phyloP scores from a whole-genome alignment of 331 rosid species.

The Dryas integrifolia region DNA sequence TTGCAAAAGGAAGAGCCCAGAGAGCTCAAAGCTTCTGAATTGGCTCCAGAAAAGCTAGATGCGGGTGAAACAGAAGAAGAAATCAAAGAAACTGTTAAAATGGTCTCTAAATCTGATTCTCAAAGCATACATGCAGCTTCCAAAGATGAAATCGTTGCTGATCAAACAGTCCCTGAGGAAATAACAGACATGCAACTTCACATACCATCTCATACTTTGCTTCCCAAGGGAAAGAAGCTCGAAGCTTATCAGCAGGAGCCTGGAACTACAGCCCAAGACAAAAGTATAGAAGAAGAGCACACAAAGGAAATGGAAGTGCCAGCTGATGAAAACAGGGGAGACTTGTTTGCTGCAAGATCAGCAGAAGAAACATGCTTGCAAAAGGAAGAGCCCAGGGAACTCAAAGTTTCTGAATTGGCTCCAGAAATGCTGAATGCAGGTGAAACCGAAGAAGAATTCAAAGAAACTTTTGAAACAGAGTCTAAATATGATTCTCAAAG shows the following conservation, averaged over 20 bases:
- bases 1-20: slow-evolving; percentile 25
- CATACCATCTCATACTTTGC: slow-evolving; percentile 2
- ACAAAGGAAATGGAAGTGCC: slow-evolving; percentile 12
- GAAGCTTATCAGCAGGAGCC: not conserved
- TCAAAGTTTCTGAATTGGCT: slow-evolving; percentile 11
- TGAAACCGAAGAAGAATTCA: slow-evolving; percentile 11
- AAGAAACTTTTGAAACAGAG: not conserved
- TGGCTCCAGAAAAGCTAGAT: slow-evolving; percentile 10
- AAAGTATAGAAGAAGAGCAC: slow-evolving; percentile 10
- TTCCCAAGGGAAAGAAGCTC: slow-evolving; percentile 13
- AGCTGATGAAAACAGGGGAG: not conserved
- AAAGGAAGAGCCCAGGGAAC: slow-evolving; percentile 23
- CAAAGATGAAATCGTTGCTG: slow-evolving; percentile 15
- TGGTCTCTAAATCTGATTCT: not conserved
- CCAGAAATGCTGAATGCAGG: not conserved
- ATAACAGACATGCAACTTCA: slow-evolving; percentile 1
- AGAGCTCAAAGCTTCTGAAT: slow-evolving; percentile 1
- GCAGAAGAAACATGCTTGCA: slow-evolving; percentile 19
- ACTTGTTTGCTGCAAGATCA: not conserved
- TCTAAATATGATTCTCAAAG: not conserved
- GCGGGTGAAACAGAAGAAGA: slow-evolving; percentile 16
- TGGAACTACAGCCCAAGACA: slow-evolving; percentile 4
- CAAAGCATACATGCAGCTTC: not conserved
- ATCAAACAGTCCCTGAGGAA: not conserved
- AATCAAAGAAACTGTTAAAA: slow-evolving; percentile 8